Base-by-base conservation (phyloP, 441 rosid species). In the Pelargonium citronellum region DNA sequence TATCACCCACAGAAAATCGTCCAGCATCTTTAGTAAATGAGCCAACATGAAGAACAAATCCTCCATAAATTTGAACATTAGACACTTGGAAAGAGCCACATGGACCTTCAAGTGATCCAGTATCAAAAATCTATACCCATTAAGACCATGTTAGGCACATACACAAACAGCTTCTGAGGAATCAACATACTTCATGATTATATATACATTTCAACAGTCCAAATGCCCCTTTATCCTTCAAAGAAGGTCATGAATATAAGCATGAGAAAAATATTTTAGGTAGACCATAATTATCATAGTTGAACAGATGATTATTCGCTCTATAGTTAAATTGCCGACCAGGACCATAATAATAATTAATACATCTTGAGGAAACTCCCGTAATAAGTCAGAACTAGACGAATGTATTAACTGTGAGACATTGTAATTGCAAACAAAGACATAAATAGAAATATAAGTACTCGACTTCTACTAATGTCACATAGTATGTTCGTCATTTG, bases 41-140 rank as follows among this genome's bases (percentile, higher is more conserved):
- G 72, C 97, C 97, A 75, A 92, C 86, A 77, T 95, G 98, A 77
- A 95, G 83, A 81, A 92, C 81, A 80, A 89, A 95, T 67, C 99
- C 99, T 34, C 96, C 97, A 84, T 75, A 95, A 68, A 86, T 82
- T 85, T 95, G 98, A 74, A 95, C 96, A 75, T 91, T 87, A 71
- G 84, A 81, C 60, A 95, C 97, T 79, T 88, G 81, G 66, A 91
- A 95, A 47, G 87, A 79, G 69, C 96, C 98, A 65, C 83, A 89
- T 15, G 92, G 76, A 66, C 97, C 98, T 76, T 89, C 89, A 73
- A 95, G 83, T 49, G 71, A 69, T 69, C 98, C 96, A 0, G 87
- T 88, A 78, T 95, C 98, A 81, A 86, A 95, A 77, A 91, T 95
- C 98, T 95, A 75, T 74, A 70, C 71, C 65, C 79, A 83, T n/a